These are phyloP conservation scores for Evernia prunastri DNA, from an alignment of 495 filamentous ascomycete genomes.

Conservation along the genomic window DNA sequence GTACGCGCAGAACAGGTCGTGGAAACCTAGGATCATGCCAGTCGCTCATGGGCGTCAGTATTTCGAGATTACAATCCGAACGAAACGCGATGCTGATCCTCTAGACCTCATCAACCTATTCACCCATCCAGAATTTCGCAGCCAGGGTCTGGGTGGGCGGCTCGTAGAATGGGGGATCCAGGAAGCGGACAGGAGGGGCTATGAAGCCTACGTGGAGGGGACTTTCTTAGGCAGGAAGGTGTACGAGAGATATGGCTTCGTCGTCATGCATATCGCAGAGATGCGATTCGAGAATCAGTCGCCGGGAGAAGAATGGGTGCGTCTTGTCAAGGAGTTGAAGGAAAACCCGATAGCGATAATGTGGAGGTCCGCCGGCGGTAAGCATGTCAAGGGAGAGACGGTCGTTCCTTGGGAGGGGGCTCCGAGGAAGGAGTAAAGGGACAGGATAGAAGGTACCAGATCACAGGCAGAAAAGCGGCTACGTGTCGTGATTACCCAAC, in stretches of 20 bases:
- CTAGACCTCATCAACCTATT: neutral
- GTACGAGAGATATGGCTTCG: neutral
- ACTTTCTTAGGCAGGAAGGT: neutral
- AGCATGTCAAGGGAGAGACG: neutral
- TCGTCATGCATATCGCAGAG: neutral
- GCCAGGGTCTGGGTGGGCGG: neutral
- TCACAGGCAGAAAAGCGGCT: too few relatives aligned
- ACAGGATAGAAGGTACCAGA: too few relatives aligned
- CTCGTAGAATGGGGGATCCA: neutral
- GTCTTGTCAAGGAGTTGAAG: neutral
- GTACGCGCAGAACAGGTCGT: neutral
- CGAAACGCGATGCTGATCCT: neutral
- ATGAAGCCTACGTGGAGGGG: neutral
- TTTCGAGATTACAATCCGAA: neutral
- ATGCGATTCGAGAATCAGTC: neutral
- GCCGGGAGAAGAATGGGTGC: neutral
- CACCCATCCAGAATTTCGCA: constrained; percentile 1
- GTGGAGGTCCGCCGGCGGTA: neutral
- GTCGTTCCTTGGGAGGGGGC: neutral
- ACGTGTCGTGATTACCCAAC: too few relatives aligned
- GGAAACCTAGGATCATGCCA: neutral
- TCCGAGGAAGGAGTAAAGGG: neutral
- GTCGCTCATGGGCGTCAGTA: neutral
- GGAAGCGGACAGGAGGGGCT: neutral
- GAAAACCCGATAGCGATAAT: neutral